These are phyloP conservation scores for Thalassiosira gravida DNA, from an alignment of 352 stramenopile species.

Conservation along the genomic window DNA sequence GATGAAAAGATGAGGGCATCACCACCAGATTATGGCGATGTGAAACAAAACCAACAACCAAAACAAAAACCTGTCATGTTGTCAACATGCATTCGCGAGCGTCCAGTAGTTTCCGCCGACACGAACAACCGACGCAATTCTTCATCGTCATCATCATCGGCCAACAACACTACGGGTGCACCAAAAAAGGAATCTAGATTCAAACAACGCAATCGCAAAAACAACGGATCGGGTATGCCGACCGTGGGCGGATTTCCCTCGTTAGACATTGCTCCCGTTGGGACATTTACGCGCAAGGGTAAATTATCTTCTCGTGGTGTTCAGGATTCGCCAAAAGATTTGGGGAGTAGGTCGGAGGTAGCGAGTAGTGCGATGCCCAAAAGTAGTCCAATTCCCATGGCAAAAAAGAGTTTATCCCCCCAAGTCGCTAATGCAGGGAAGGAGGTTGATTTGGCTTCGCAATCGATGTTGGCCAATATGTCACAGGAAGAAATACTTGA, in stretches of 20 bases:
- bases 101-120: constrained; percentile 14
- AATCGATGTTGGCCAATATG: constrained; percentile 72
- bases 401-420: constrained; percentile 15
- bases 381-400: constrained; percentile 15
- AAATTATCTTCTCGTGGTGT: constrained; percentile 7
- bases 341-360: constrained; percentile 11
- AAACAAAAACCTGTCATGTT: constrained; percentile 50
- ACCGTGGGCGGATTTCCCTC: constrained; percentile 63
- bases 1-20: constrained; percentile 5
- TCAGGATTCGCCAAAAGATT: constrained; percentile 18
- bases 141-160: constrained; percentile 16
- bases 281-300: constrained; percentile 56
- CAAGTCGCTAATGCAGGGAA: constrained; percentile 11
- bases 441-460: constrained; percentile 28
- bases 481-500: constrained; percentile 72
- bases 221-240: constrained; percentile 24
- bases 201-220: constrained; percentile 58
- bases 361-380: too few species aligned
- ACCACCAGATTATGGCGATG: constrained; percentile 4
- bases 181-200: constrained; percentile 47
- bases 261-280: constrained; percentile 62
- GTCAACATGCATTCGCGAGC: constrained; percentile 57
- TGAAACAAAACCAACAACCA: not conserved
- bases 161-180: constrained; percentile 6
- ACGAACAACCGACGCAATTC: constrained; percentile 14